phyloP scores from a whole-genome alignment of 2,329 filamentous ascomycete species.

The Pyrenophora seminiperda region DNA sequence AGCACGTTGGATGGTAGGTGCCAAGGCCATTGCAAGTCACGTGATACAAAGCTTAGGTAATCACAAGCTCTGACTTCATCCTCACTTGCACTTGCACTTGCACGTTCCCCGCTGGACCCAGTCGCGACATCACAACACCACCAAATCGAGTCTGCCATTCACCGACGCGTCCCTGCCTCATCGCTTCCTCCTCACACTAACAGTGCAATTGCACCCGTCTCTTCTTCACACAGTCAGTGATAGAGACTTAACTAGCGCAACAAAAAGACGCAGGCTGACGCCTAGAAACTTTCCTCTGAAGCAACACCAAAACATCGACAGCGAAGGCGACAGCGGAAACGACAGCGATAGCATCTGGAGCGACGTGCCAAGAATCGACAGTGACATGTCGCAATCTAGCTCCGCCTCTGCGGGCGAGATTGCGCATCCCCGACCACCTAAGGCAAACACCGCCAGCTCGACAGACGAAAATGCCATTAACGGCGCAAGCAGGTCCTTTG shows the following conservation, averaged over 20 bases:
- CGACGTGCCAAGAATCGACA: conserved; percentile 15
- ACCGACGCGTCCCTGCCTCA: conserved; percentile 3
- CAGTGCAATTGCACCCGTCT: conserved; percentile 19
- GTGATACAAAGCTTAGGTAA: conserved; percentile 8
- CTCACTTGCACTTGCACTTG: conserved; percentile 1
- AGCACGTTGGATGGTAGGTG: too few relatives aligned
- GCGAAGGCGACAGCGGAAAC: too few relatives aligned
- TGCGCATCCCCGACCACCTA: conserved; percentile 33
- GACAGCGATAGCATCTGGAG: conserved; percentile 3
- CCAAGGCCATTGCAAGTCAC: background rate
- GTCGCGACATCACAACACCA: conserved; percentile 17
- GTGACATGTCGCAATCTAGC: conserved; percentile 34
- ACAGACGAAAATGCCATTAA: conserved; percentile 41
- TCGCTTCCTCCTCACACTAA: conserved; percentile 2
- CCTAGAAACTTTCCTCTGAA: conserved; percentile 22
- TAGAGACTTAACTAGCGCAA: conserved; percentile 35
- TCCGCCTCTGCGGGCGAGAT: conserved; percentile 42
- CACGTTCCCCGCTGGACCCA: conserved; percentile 12
- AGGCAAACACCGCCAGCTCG: conserved; percentile 44
- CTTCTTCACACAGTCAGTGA: conserved; percentile 45
- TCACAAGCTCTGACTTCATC: conserved; percentile 13
- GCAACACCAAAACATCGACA: too few relatives aligned
- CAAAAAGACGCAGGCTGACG: conserved; percentile 42
- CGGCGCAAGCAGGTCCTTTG: conserved; percentile 40
- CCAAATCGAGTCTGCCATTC: conserved; percentile 13